Evolutionary conservation across 2,329 filamentous ascomycete species (phyloP), one percentile per base, ranked within the genome.

Genomic region (Helicocarpus griseus): DNA sequence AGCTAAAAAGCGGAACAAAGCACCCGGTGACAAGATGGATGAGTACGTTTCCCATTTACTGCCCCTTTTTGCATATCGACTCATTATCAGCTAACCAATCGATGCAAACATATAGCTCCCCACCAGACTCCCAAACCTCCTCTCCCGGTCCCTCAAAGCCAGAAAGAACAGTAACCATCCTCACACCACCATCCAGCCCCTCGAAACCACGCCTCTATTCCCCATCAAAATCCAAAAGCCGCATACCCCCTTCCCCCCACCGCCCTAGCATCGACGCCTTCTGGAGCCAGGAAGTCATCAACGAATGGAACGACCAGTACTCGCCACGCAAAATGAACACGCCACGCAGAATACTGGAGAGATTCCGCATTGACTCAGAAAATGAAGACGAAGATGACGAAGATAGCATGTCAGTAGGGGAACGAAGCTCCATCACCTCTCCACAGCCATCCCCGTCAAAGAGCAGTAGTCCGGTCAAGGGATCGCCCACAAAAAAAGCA

Each of bases 251-350:
- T 5, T 74, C 75, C 5, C 76, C 76, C 1, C 67, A 75, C 50
- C 67, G 73, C 46, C 72, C 74, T 31, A 77, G 71, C 54, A 67
- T 73, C 24, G 77, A 80, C 57, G 73, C 69, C 1, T 80, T 80
- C 59, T 80, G 77, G 77, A 73, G 69, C 53, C 71, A 74, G 53
- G 71, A 74, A 26, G 61, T 69, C 21, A 72, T 77, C 52, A 77
- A 77, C 56, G 68, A 73, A 29, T 80, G 77, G 77, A 73, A 76
- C 52, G 77, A 80, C 41, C 68, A 73, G 35, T 72, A 77, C 59
- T 79, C 77, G 0, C 77, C 77, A 0, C 70, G 66, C 35, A 79
- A 78, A 57, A 49, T 60, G 22, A 58, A 57, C 28, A 50, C 53
- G 1, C 48, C 57, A 4, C 55, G 50, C 13, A 55, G 56, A 53